Base-by-base conservation (phyloP, 345 rosid species). In the Salix exigua region DNA sequence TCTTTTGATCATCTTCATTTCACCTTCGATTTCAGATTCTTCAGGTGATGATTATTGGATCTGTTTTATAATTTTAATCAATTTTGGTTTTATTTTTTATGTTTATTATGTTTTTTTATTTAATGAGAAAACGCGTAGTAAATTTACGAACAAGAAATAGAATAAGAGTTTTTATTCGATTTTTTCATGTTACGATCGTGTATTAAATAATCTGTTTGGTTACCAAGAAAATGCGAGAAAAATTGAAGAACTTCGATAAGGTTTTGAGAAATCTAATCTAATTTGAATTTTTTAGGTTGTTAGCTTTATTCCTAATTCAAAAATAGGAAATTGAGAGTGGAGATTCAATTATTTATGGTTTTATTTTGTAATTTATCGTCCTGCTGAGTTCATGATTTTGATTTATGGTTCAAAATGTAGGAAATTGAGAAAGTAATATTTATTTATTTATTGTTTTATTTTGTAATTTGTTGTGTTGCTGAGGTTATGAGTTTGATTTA, bases 141-240 rank as follows among this genome's bases (percentile, higher is more conserved):
- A 10, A 58, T 23, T n/a, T 10, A 58, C 28, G 6, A 10, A 58
- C 11, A 10, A 10, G 62, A 23, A 11, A 23, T 58, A 25, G 6
- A 28, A 46, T 14, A 6, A 48, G 37, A 30, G 35, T 26, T 70
- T 21, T 48, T 28, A 30, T 28, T 30, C 18, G 10, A 12, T 30
- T 11, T 7, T 16, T 25, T 25, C 6, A 23, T 70, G 17, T 42
- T 26, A 44, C 21, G 67, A 42, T 55, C 28, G 35, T 5, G 66
- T 21, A 26, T 4, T 26, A 18, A 18, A 21, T 26, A 61, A 55
- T 78, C 67, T 66, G 71, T 73, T 81, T 71, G 51, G 44, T 72
- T 72, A 40, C 30, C 6, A 17, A 73, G 73, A 68, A 66, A 73
- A 67, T 74, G 63, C n/a, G 58, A 19, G 50, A 46, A 58, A n/a